Evolutionary conservation across 129 eudicot species (phyloP), one percentile per base, ranked within the genome.

Genomic region (Chrysanthemum lavandulifolium): DNA sequence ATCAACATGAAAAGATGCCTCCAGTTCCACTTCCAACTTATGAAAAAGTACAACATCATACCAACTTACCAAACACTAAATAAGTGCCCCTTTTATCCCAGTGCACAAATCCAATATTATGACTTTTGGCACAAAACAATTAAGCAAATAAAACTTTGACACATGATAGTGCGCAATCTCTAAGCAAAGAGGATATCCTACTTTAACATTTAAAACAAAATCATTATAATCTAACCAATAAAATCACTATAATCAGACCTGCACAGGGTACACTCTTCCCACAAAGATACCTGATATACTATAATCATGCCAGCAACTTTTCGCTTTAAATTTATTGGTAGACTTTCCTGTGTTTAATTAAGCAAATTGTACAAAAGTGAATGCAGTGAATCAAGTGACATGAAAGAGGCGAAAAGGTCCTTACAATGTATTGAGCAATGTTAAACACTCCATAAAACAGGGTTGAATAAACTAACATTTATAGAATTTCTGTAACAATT

Each of bases 311-410:
- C 19, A 25, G 48, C 21, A n/a, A 4, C 10, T 8, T 69, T 54
- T 53, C 58, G 60, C 61, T 69, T 69, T 13, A 9, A 31, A 40
- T 73, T 49, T 49, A 36, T 61, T 9, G 61, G 18, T 29, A 50
- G 7, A 33, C 23, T 52, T 74, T 63, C 45, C 4, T 62, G 52
- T 40, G 6, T 19, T 54, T 33, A 36, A 31, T 36, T 18, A 25
- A 13, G n/a, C 27, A 53, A 31, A 5, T 62, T 3, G 19, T 52
- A 52, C 23, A 33, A 74, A 64, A 61, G 55, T 62, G 45, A 19
- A 64, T 31, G 63, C 6, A 43, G 65, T 18, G 12, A 64, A 64
- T 64, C 71, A 49, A 31, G 1, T 49, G 53, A 63, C 62, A 73
- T 62, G 40, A 16, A 13, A 15, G 13, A 48, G 49, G 62, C 45